A percentile compares a stretch with the other conserved stretches of the same genome.
These are phyloP conservation scores for Saturnispora gosingensis DNA, from an alignment of 805 yeast genomes.

Conservation along the genomic window DNA sequence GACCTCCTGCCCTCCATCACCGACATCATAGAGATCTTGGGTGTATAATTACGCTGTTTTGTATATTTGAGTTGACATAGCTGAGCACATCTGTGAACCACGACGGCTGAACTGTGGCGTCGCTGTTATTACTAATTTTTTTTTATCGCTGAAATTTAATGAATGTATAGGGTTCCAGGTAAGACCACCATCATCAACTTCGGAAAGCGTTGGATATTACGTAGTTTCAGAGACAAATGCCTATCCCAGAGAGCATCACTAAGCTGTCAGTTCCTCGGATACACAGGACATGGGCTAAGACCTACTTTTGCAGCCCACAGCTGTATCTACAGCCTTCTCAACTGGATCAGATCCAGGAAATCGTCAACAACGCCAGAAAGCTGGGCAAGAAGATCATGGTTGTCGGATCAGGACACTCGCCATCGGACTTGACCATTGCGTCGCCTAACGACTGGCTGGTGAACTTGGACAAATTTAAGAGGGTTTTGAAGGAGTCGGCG, in stretches of 20 bases:
- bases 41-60: neutral
- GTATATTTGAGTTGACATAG: neutral
- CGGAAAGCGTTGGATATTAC: neutral
- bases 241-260: constrained; percentile 20
- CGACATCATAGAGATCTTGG: constrained; percentile 12
- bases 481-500: constrained; percentile 36
- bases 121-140: neutral
- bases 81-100: neutral
- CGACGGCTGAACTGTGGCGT: neutral
- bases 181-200: neutral
- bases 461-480: constrained; percentile 67
- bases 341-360: constrained; percentile 55
- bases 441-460: constrained; percentile 66
- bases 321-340: constrained; percentile 69
- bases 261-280: constrained; percentile 30
- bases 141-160: neutral
- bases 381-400: constrained; percentile 61
- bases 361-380: constrained; percentile 58
- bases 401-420: constrained; percentile 94
- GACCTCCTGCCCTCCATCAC: constrained; percentile 21
- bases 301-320: constrained; percentile 69
- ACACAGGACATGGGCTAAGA: constrained; percentile 86
- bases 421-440: constrained; percentile 84
- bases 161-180: neutral
- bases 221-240: constrained; percentile 7